phyloP scores from a whole-genome alignment of 1,284 basidiomycete species.

The Anthracocystis setariae region DNA sequence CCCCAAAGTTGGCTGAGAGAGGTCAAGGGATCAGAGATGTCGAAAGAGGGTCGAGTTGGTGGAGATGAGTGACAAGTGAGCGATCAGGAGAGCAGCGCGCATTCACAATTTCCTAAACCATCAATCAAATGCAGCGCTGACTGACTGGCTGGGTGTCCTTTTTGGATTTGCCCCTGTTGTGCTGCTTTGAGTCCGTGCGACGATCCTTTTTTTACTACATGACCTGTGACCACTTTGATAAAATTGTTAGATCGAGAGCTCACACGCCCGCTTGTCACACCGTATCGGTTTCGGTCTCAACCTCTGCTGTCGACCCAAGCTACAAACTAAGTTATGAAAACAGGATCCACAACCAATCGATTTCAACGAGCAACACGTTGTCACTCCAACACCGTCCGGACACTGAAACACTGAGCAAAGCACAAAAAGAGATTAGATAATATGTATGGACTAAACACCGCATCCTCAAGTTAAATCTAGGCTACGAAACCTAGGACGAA shows the following conservation, averaged over 20 bases:
- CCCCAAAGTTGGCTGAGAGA: neutral
- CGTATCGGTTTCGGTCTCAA: too few species aligned
- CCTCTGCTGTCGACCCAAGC: too few species aligned
- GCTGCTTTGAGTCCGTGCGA: slow-evolving; percentile 2
- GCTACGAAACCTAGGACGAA: slow-evolving; percentile 25
- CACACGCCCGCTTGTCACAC: too few species aligned
- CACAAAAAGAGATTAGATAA: neutral
- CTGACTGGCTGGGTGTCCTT: slow-evolving; percentile 1
- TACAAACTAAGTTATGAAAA: too few species aligned
- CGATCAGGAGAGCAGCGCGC: neutral
- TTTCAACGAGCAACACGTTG: neutral
- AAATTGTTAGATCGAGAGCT: too few species aligned
- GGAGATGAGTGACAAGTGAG: neutral
- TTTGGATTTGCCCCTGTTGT: slow-evolving; percentile 5
- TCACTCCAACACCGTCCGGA: neutral
- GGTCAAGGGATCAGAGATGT: too few species aligned
- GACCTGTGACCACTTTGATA: too few species aligned
- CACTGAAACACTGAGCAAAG: neutral
- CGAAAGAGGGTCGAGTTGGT: too few species aligned
- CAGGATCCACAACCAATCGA: too few species aligned
- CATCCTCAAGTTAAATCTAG: too few species aligned
- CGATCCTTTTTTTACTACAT: neutral
- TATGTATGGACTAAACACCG: neutral
- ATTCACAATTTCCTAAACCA: slow-evolving; percentile 5
- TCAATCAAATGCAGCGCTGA: too few species aligned